Conservation (phyloP, 2,329 filamentous ascomycete genomes). For the Xylaria multiplex region DNA sequence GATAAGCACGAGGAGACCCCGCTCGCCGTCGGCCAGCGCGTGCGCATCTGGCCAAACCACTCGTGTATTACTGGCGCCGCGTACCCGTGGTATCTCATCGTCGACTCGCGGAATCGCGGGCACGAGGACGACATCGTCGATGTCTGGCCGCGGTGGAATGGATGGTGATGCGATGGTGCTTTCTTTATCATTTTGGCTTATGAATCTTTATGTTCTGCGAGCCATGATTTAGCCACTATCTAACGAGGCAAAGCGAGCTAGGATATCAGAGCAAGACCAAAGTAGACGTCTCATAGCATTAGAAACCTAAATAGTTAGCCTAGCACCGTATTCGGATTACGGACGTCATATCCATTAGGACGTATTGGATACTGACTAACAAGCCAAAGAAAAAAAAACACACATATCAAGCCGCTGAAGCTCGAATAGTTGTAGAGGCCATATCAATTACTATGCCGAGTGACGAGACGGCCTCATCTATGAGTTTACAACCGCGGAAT, state of each 20-base stretch:
- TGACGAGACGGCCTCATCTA: constrained; percentile 9
- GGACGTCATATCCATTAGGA: too few species aligned
- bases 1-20: constrained; percentile 57
- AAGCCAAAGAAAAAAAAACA: not conserved
- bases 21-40: constrained; percentile 70
- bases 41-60: constrained; percentile 83
- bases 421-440: not conserved
- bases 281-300: not conserved
- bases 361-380: too few species aligned
- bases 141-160: constrained; percentile 77
- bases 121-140: constrained; percentile 73
- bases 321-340: not conserved
- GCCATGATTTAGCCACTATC: not conserved
- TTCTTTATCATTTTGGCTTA: not conserved
- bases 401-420: not conserved
- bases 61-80: constrained; percentile 79
- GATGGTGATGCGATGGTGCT: constrained; percentile 63
- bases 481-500: constrained; percentile 1
- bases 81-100: constrained; percentile 77
- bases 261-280: not conserved
- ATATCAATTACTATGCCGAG: constrained; percentile 10
- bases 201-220: not conserved
- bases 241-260: not conserved
- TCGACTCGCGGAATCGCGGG: constrained; percentile 68
- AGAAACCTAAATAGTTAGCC: not conserved